A percentile compares a stretch with the other conserved stretches of the same genome.
These are phyloP conservation scores for Leucocoprinus leucothites DNA, from an alignment of 768 basidiomycete genomes.

Conservation along the genomic window DNA sequence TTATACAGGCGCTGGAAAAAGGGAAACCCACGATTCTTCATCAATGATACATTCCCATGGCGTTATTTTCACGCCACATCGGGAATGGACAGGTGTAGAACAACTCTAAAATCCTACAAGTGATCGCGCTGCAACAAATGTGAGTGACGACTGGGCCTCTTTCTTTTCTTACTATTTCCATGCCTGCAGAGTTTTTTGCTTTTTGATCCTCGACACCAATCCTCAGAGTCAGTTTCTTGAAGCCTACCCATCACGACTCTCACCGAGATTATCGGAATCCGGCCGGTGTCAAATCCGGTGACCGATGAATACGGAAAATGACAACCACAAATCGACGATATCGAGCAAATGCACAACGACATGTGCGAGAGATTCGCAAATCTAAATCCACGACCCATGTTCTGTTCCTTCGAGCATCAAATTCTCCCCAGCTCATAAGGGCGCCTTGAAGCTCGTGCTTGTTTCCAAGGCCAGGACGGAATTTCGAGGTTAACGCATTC, in stretches of 20 bases:
- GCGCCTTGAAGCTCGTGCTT: slow-evolving; percentile 11
- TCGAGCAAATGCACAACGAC: slow-evolving; percentile 21
- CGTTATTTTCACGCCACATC: slow-evolving; percentile 6
- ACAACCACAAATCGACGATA: slow-evolving; percentile 26
- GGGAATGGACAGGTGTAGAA: neutral
- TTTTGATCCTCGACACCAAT: neutral
- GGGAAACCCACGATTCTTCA: neutral
- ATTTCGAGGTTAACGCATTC: slow-evolving; percentile 8
- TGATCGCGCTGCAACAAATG: slow-evolving; percentile 4
- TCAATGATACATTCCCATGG: slow-evolving; percentile 13
- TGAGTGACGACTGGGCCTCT: slow-evolving; percentile 1
- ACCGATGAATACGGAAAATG: slow-evolving; percentile 47
- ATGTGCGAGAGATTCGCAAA: slow-evolving; percentile 37
- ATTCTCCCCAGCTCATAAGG: slow-evolving; percentile 18
- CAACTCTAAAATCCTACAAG: slow-evolving; percentile 12
- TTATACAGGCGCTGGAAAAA: slow-evolving; percentile 5
- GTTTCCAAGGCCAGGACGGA: slow-evolving; percentile 16
- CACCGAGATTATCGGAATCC: slow-evolving; percentile 30
- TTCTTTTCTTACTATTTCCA: slow-evolving; percentile 4
- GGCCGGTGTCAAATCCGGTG: slow-evolving; percentile 29
- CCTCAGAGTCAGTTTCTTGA: neutral
- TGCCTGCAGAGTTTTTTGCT: neutral
- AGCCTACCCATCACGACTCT: slow-evolving; percentile 2
- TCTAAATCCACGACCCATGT: slow-evolving; percentile 34
- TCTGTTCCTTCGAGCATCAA: slow-evolving; percentile 25